Evolutionary conservation across 2,329 filamentous ascomycete species (phyloP).

Genomic region (Hypoxylon sp.): DNA sequence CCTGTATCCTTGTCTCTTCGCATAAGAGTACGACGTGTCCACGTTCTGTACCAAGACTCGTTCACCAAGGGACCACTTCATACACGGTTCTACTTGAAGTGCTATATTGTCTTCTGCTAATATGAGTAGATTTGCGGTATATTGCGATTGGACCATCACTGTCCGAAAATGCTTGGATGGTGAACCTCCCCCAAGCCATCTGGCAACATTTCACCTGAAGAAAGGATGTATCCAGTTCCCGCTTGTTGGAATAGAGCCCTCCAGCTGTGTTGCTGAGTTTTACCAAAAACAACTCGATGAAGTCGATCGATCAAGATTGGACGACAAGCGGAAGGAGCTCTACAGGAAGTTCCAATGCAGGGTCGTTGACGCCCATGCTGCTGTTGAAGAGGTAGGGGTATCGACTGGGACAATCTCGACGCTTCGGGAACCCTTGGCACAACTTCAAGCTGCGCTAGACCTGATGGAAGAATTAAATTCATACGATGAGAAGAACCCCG

Average conservation of each 20-base stretch:
- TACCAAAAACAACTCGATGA: constrained; percentile 33
- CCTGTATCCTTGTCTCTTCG: background rate
- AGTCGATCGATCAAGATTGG: constrained; percentile 41
- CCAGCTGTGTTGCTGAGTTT: constrained; percentile 33
- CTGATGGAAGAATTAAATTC: constrained; percentile 41
- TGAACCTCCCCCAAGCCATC: constrained; percentile 24
- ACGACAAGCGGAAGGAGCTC: constrained; percentile 34
- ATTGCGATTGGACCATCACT: constrained; percentile 39
- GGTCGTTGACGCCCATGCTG: constrained; percentile 41
- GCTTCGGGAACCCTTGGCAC: constrained; percentile 35
- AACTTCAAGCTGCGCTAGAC: constrained; percentile 42
- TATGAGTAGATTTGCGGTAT: constrained; percentile 44
- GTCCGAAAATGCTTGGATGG: constrained; percentile 41
- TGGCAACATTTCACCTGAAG: constrained; percentile 26
- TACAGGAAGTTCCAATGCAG: constrained; percentile 38
- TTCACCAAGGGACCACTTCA: background rate
- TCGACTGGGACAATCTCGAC: constrained; percentile 29
- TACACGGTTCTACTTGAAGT: background rate
- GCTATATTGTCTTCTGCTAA: constrained; percentile 7
- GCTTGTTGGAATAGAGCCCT: constrained; percentile 31
- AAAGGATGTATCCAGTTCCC: constrained; percentile 34
- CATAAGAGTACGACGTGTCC: constrained; percentile 16
- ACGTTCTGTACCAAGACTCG: background rate
- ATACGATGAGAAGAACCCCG: constrained; percentile 46
- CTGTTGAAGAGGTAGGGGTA: constrained; percentile 23